Conservation (phyloP, 805 yeast genomes). For the Cyberlindnera suaveolens region DNA sequence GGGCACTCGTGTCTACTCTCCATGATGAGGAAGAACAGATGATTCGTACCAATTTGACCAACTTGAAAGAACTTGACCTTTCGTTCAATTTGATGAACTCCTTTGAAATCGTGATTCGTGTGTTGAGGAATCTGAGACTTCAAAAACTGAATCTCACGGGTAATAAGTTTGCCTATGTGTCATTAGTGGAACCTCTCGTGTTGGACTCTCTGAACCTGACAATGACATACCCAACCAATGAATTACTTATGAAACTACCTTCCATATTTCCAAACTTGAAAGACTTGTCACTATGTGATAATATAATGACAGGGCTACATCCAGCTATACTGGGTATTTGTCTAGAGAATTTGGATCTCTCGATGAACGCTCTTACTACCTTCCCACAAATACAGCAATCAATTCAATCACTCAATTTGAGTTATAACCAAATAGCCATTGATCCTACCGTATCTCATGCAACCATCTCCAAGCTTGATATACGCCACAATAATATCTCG, state of each 20-base stretch:
- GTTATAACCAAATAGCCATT: slow-evolving; percentile 15
- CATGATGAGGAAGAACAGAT: slow-evolving; percentile 9
- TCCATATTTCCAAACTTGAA: slow-evolving; percentile 32
- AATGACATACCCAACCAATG: slow-evolving; percentile 10
- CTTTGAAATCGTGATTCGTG: slow-evolving; percentile 31
- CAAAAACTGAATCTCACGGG: slow-evolving; percentile 47
- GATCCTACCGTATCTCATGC: slow-evolving; percentile 22
- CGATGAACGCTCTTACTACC: slow-evolving; percentile 8
- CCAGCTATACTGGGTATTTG: neutral
- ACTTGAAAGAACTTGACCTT: slow-evolving; percentile 47
- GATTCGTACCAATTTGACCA: slow-evolving; percentile 13
- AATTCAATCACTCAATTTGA: slow-evolving; percentile 11
- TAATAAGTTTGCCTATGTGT: slow-evolving; percentile 31
- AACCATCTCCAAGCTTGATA: slow-evolving; percentile 33
- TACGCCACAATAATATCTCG: slow-evolving; percentile 43
- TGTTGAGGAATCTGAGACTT: slow-evolving; percentile 33
- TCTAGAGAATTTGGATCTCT: slow-evolving; percentile 9
- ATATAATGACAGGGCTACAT: slow-evolving; percentile 12
- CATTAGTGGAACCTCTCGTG: neutral
- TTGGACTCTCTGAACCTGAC: slow-evolving; percentile 22
- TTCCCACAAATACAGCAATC: slow-evolving; percentile 4
- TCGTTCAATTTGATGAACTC: slow-evolving; percentile 50
- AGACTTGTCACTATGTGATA: slow-evolving; percentile 23
- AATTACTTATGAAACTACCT: slow-evolving; percentile 9
- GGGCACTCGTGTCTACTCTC: slow-evolving; percentile 28